Evolutionary conservation across 192 early-diverging fungal species (phyloP).

Genomic region (Phycomyces nitens): DNA sequence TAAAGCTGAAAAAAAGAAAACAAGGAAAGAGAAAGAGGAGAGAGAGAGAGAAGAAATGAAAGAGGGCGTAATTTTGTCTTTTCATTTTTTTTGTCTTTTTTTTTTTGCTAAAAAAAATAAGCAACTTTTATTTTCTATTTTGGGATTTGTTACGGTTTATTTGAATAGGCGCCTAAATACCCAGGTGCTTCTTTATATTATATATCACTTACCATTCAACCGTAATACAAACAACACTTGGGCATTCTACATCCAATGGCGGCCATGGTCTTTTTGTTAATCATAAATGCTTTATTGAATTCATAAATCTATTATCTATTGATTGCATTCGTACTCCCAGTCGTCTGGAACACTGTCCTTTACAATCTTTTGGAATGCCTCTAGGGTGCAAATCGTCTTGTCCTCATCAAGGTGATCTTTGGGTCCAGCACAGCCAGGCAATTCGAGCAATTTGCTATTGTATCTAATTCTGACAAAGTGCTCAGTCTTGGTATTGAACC

Average conservation of each 20-base stretch:
- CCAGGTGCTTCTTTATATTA: no score
- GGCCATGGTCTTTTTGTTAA: no score
- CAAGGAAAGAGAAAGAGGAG: not conserved
- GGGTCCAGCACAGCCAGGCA: constrained; percentile 28
- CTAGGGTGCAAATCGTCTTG: constrained; percentile 33
- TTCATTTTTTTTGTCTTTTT: not conserved
- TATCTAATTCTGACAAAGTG: constrained; percentile 38
- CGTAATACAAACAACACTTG: no score
- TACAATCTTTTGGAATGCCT: constrained; percentile 33
- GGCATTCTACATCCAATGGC: no score
- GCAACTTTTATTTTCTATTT: not conserved
- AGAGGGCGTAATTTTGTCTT: not conserved
- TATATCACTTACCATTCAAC: no score
- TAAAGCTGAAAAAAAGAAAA: constrained; percentile 1
- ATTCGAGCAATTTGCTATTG: constrained; percentile 29
- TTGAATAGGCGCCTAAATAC: no score
- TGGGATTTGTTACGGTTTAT: not conserved
- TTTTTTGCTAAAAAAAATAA: constrained; percentile 9
- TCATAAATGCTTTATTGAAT: no score
- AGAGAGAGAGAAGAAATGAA: constrained; percentile 3
- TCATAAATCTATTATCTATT: no score
- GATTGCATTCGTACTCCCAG: constrained; percentile 35
- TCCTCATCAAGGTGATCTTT: constrained; percentile 37
- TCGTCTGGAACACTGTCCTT: constrained; percentile 32
- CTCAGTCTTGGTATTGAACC: constrained; percentile 1